Percentiles rank a stretch among this genome's conserved stretches.
These are phyloP conservation scores for Pseudogymnoascus sp. DNA, from an alignment of 2,329 filamentous ascomycete genomes.

Conservation along the genomic window DNA sequence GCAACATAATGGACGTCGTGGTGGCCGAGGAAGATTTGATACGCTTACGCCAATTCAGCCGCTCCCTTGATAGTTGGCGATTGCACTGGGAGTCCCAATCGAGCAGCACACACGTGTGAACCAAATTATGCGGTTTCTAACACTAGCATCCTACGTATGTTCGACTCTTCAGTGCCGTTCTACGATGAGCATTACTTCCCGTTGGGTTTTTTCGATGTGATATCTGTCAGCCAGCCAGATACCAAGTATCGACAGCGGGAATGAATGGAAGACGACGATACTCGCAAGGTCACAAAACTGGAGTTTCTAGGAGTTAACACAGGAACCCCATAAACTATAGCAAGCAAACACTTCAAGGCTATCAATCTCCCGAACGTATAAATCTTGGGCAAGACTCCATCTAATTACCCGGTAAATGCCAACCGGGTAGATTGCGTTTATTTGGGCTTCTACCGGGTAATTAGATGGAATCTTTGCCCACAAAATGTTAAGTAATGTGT, in stretches of 20 bases:
- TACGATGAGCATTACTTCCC: conserved; percentile 20
- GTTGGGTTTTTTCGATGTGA: conserved; percentile 21
- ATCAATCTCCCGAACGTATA: neutral
- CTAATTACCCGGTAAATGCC: no score
- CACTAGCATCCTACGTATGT: neutral
- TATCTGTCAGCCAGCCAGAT: conserved; percentile 2
- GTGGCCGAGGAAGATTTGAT: conserved; percentile 34
- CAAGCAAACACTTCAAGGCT: neutral
- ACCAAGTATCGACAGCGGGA: conserved; percentile 5
- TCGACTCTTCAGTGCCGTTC: conserved; percentile 9
- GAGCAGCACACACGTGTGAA: neutral
- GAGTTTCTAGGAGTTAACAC: neutral
- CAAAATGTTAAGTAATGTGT: neutral
- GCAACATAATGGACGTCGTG: conserved; percentile 51
- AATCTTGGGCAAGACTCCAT: neutral
- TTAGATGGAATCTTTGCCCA: no score
- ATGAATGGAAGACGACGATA: neutral
- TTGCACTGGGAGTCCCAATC: conserved; percentile 31
- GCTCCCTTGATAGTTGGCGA: conserved; percentile 32
- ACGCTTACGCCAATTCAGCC: conserved; percentile 31
- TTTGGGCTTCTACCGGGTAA: no score
- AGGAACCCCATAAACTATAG: neutral
- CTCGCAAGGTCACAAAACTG: neutral
- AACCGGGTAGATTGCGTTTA: no score
- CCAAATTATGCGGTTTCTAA: neutral